Base-by-base conservation (phyloP, 1,284 basidiomycete species). In the Sporisorium exsertum region DNA sequence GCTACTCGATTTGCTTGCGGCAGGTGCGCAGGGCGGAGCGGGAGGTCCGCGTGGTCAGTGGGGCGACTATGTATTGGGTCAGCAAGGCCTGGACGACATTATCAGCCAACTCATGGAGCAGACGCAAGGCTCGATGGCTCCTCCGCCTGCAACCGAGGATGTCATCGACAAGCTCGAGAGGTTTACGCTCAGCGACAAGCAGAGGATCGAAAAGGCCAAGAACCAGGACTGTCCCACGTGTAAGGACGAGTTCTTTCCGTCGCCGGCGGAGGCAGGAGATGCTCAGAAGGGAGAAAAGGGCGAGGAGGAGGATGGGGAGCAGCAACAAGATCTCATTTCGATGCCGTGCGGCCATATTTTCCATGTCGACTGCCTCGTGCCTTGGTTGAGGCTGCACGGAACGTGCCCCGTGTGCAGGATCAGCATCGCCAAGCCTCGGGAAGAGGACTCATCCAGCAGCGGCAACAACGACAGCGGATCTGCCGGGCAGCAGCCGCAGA, bases 21-120 rank as follows among this genome's bases (percentile, higher is more conserved):
- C 65, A 2, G 73, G 52, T 4, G 63, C 63, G 24, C 67, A 67
- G 32, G 70, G 66, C 0, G 69, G 52, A 12, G 58, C 37, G n/a
- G 75, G 66, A 2, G 77, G 63, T n/a, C 42, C 47, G 0, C 59
- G 77, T 4, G 78, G 78, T 0, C 67, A 78, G 24, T 69, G 70
- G 62, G 80, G 80, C 24, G 81, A 81, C 60, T 83, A 81, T 42
- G 81, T 79, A 15, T 33, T 78, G 10, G 78, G 78, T 2, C 77
- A 81, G 46, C 74, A 79, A 33, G 80, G 79, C 1, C 49, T 83
- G 24, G 81, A 83, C 58, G 76, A 81, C 51, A 81, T 83, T 42
- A 81, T 83, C 63, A 64, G 64, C n/a, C 78, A 81, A 52, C 58
- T 83, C 24, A 81, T 83, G 80, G 79, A 83, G 51, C 81, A 83